Evolutionary conservation across 108 stramenopile genomes (phyloP), one percentile per base, ranked within the genome.

Genomic region (Pelagomonas calceolata): DNA sequence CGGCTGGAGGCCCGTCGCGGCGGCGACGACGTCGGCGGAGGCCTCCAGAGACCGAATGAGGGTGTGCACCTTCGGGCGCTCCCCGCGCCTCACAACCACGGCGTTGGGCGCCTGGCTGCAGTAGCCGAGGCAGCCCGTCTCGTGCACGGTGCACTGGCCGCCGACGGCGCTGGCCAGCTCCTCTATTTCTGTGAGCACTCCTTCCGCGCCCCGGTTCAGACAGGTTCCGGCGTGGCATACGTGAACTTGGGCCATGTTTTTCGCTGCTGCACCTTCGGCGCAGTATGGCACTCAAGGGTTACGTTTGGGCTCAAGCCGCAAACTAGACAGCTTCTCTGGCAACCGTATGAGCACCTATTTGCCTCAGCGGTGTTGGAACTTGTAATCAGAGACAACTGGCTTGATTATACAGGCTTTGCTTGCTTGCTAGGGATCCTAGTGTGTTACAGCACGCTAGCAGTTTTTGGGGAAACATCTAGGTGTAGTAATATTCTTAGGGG

Each of bases 211-310:
- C 26, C 32, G 32, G 30, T 21, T 68, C 33, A 9, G 68, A 14
- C 73, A 73, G 34, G 73, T 67, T 18, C 73, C 68, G 16, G 73
- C 67, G 32, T 73, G 73, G 39, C 73, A 73, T 4, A 73, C 73
- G 73, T 68, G 39, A 34, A 73, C 39, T 12, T 43, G 9, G 39
- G 39, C 39, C 9, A 5, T 43, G 9, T 10, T 43, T 12, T 5
- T 43, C 39, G 39, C n/a, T n/a, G n/a, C n/a, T n/a, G n/a, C n/a
- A n/a, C n/a, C n/a, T n/a, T n/a, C n/a, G n/a, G n/a, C n/a, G n/a
- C n/a, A n/a, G n/a, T n/a, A n/a, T n/a, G n/a, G n/a, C n/a, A n/a
- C n/a, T n/a, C n/a, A n/a, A n/a, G n/a, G n/a, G n/a, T n/a, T n/a
- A n/a, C n/a, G n/a, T n/a, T n/a, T n/a, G n/a, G n/a, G n/a, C n/a